Percentiles rank a stretch among this genome's conserved stretches.
phyloP scores from a whole-genome alignment of 2,329 filamentous ascomycete genomes.

The Corynespora cassiicola region DNA sequence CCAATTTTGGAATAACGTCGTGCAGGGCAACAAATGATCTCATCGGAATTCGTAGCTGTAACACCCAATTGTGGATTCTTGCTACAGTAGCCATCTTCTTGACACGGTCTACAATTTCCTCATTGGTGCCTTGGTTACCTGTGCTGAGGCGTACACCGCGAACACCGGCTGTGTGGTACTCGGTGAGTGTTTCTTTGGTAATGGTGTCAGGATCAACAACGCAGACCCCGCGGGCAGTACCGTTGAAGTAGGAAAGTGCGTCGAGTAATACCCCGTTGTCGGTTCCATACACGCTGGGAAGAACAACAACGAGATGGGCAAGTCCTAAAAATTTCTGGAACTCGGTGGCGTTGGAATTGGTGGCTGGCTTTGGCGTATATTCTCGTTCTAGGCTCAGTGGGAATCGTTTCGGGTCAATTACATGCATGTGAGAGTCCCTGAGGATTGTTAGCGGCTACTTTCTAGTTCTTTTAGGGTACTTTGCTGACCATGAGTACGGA shows the following conservation, averaged over 20 bases:
- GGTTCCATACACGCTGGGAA: slow-evolving; percentile 4
- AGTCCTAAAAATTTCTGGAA: not conserved
- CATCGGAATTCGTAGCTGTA: too few species aligned
- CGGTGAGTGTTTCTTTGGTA: not conserved
- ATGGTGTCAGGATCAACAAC: slow-evolving; percentile 5
- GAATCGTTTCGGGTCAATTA: slow-evolving; percentile 1
- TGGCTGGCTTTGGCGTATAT: slow-evolving; percentile 3
- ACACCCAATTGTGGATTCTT: too few species aligned
- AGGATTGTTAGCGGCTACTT: too few species aligned
- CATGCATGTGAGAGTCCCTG: slow-evolving; percentile 1
- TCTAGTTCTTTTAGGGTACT: too few species aligned
- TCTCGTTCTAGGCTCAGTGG: slow-evolving; percentile 1
- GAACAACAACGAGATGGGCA: slow-evolving; percentile 1
- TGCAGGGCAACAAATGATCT: slow-evolving; percentile 1
- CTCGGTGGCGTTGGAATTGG: not conserved
- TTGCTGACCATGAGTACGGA: too few species aligned
- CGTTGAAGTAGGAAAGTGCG: too few species aligned
- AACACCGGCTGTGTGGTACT: slow-evolving; percentile 2
- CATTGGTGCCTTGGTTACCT: not conserved
- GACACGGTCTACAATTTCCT: slow-evolving; percentile 1
- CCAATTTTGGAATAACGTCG: not conserved
- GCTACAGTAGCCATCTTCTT: not conserved
- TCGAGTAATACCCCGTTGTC: not conserved
- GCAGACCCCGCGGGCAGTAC: not conserved
- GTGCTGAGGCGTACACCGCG: not conserved